Conservation (phyloP, 495 filamentous ascomycete genomes). For the Aspergillus ellipticus region DNA sequence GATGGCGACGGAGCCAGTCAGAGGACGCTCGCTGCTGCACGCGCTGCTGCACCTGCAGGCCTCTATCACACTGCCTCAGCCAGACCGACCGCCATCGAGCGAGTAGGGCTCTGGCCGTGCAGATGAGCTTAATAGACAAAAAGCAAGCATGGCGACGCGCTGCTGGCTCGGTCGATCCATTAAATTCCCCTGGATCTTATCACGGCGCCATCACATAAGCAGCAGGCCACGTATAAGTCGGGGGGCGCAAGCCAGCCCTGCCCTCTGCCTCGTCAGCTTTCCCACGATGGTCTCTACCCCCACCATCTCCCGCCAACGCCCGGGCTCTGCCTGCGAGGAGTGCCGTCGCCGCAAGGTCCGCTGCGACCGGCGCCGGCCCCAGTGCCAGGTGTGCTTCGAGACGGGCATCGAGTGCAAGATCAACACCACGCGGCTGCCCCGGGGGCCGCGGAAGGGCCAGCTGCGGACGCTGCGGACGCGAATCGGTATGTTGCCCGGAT, state of each 20-base stretch:
- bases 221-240: background rate
- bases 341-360: constrained; percentile 41
- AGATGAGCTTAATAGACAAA: constrained; percentile 10
- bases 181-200: constrained; percentile 3
- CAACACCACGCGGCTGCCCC: constrained; percentile 38
- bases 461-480: constrained; percentile 46
- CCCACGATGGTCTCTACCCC: constrained; percentile 12
- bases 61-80: background rate
- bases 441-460: constrained; percentile 54
- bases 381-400: constrained; percentile 48
- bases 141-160: background rate
- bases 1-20: background rate
- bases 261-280: background rate
- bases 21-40: background rate
- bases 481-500: constrained; percentile 30
- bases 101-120: background rate
- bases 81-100: background rate
- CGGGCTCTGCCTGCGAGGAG: constrained; percentile 36
- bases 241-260: background rate
- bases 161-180: background rate
- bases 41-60: constrained; percentile 1
- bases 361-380: constrained; percentile 50
- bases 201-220: background rate
- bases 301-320: constrained; percentile 18
- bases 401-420: constrained; percentile 47